Conservation (phyloP, 83 land plant species). For the Diphasiastrum complanatum region DNA sequence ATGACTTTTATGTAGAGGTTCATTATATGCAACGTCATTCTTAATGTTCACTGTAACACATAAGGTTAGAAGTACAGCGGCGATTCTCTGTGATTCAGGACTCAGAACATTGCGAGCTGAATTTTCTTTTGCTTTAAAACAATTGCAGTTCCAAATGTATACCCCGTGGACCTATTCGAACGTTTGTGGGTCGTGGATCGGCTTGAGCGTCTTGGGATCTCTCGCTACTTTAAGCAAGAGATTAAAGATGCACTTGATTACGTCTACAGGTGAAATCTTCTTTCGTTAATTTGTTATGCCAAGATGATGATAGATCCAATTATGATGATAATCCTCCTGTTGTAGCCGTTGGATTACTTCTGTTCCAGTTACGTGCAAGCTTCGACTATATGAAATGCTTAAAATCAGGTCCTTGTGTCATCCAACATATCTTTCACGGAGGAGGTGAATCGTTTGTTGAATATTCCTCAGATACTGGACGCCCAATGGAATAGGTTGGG, state of each 20-base stretch:
- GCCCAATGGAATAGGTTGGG: slow-evolving; percentile 32
- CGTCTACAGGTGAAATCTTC: slow-evolving; percentile 25
- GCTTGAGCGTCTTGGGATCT: slow-evolving; percentile 32
- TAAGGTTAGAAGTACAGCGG: neutral
- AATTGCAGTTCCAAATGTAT: slow-evolving; percentile 28
- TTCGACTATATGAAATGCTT: neutral
- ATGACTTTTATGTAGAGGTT: neutral
- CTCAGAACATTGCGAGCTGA: too few species aligned
- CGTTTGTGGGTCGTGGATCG: slow-evolving; percentile 38
- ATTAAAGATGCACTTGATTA: slow-evolving; percentile 27
- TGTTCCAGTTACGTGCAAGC: neutral
- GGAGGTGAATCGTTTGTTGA: too few species aligned
- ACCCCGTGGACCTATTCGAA: slow-evolving; percentile 38
- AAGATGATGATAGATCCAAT: too few species aligned
- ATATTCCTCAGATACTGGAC: too few species aligned
- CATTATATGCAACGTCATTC: too few species aligned
- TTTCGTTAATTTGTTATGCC: neutral
- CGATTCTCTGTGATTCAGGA: neutral
- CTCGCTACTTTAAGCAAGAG: slow-evolving; percentile 27
- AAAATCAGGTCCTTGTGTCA: neutral
- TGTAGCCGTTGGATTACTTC: neutral
- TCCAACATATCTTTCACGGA: too few species aligned
- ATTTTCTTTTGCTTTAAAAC: too few species aligned
- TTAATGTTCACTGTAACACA: neutral
- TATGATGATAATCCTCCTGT: neutral